A percentile compares a stretch with the other conserved stretches of the same genome.
These are phyloP conservation scores for Fusarium keratoplasticum DNA, from an alignment of 2,329 filamentous ascomycete species.

Conservation along the genomic window DNA sequence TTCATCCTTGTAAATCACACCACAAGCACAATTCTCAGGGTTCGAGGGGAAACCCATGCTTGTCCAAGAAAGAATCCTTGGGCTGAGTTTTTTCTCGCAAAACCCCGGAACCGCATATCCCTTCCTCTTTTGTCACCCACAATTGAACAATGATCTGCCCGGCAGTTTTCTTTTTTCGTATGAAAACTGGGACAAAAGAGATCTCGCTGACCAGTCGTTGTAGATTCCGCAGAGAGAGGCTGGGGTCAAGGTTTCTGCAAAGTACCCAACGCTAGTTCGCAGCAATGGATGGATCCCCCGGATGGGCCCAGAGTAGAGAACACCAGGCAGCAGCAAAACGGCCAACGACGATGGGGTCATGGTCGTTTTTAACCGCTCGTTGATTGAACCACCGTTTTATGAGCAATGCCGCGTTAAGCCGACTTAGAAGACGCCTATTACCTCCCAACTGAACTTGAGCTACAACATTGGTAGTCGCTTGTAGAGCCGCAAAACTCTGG, in stretches of 20 bases:
- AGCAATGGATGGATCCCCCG: no score
- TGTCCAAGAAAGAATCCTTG: not conserved
- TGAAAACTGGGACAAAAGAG: conserved; percentile 2
- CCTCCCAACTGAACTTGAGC: not conserved
- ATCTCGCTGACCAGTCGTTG: not conserved
- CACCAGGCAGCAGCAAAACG: conserved; percentile 36
- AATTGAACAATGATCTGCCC: not conserved
- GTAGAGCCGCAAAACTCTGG: not conserved
- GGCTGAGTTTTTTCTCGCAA: not conserved
- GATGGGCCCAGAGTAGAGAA: not conserved
- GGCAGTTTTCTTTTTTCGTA: not conserved
- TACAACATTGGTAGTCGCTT: not conserved
- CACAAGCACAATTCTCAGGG: not conserved
- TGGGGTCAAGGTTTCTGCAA: no score
- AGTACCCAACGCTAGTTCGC: no score
- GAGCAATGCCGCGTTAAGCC: not conserved
- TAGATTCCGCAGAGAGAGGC: not conserved
- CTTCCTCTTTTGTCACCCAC: conserved; percentile 8
- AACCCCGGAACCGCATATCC: conserved; percentile 10
- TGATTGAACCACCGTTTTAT: not conserved
- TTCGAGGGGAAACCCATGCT: not conserved
- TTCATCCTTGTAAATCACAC: conserved; percentile 17
- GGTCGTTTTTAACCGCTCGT: not conserved
- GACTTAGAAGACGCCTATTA: not conserved
- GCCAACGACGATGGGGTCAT: not conserved